Base-by-base conservation (phyloP, 176 grass and related monocot species). In the Musa beccarii region DNA sequence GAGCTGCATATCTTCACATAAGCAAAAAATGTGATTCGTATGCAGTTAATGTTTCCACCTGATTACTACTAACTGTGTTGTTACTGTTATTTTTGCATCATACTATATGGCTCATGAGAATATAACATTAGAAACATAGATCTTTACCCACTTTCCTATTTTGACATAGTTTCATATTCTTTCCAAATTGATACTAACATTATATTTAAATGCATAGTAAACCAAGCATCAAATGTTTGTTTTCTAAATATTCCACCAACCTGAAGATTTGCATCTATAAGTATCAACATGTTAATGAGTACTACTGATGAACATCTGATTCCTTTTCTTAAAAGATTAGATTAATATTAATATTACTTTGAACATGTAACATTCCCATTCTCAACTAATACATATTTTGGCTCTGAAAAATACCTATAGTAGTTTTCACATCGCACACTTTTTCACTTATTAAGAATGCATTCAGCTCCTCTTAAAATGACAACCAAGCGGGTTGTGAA, bases 401-500 rank as follows among this genome's bases (percentile, higher is more conserved):
- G 12, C 24, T 16, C 24, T 49, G 10, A 12, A 43, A 7, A 14
- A 69, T 51, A 43, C 67, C 25, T 69, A 50, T 10, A 51, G 13
- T 70, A 51, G 13, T 9, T 19, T 70, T 49, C 17, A 51, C 43
- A 51, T 17, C 68, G 52, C 4, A 17, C 16, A 51, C 1, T 10
- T 69, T n/a, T 49, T 51, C 49, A 19, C 68, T 69, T 70, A 51
- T 70, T 10, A 51, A 51, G 11, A 55, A 74, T 14, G 3, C 17
- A 74, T 81, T 16, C 49, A 62, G 68, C 53, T 68, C 25, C 83
- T 76, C 75, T 76, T 56, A 28, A 81, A 70, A 21, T 62, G 25
- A 52, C 62, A 59, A 74, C 77, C 84, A 84, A 82, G 69, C 63
- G 73, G 71, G 76, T 82, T 80, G 80, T 76, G 81, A 72, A 96